Evolutionary conservation across 371 early-diverging fungal species (phyloP), one percentile per base, ranked within the genome.

Genomic region (Entomophthora muscae): DNA sequence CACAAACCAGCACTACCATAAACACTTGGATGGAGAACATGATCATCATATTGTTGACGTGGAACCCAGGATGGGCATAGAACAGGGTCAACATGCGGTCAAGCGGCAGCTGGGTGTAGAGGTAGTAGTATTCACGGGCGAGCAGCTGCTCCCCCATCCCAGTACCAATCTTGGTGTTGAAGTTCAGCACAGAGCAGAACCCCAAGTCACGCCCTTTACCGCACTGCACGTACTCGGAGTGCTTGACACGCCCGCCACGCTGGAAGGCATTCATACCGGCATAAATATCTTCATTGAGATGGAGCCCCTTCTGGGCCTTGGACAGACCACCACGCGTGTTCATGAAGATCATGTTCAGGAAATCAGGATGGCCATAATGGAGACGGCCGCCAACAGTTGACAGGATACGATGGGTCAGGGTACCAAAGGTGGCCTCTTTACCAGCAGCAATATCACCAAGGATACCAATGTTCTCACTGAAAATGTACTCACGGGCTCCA

Each of bases 141-240:
- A 91, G 71, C 81, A 90, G 85, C 71, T 93, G 92, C 70, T 93
- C 91, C 30, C 87, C 90, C 89, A 91, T 92, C 63, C 93, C 93
- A 0, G 88, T 86, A 53, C 91, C 90, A 63, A 92, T 89, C 74
- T 93, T 92, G 57, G 91, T 86, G 52, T 83, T 85, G 69, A 91
- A 93, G 71, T 86, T 84, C 66, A 92, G 81, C 59, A 90, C 87
- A 3, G 90, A 89, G 55, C 87, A 82, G 75, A 91, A 90, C 1
- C 92, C 91, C 52, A 93, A 76, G 76, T 93, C 93, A 66, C 90
- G 85, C 2, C 93, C 93, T 73, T 92, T 93, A 57, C 92, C 91
- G 68, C 90, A 89, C 70, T 93, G 91, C 66, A 83, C 83, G 73
- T 91, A 93, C 70, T 93, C 93, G 0, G 88, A 82, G 70, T 91